Conservation (phyloP, 176 grass and related monocot species). For the Phoenix roebelenii region DNA sequence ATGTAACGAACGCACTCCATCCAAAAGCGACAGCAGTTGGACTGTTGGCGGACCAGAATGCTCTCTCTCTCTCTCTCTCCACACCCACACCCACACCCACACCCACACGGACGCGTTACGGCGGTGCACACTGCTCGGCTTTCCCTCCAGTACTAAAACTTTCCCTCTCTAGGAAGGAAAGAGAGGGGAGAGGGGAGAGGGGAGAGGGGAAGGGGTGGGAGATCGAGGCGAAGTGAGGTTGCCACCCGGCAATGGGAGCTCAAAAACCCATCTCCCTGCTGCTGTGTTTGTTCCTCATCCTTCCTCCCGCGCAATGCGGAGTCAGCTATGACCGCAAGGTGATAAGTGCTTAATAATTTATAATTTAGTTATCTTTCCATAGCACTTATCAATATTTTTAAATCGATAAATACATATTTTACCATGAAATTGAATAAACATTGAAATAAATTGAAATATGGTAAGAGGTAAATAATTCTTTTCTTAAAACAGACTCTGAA, state of each 20-base stretch:
- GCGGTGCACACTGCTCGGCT: not conserved
- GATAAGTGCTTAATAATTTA: no score
- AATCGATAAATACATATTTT: no score
- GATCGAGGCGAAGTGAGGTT: conserved; percentile 18
- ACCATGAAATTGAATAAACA: no score
- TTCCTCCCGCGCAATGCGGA: conserved; percentile 35
- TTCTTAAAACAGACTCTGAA: no score
- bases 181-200: conserved; percentile 5
- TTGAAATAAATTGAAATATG: no score
- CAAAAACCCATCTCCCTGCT: conserved; percentile 9
- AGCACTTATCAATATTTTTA: no score
- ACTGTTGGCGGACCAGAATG: conserved; percentile 21
- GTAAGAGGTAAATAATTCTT: no score
- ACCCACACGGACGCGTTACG: no score
- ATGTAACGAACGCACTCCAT: conserved; percentile 3
- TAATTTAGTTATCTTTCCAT: no score
- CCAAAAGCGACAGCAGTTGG: conserved; percentile 12
- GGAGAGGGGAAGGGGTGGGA: not conserved
- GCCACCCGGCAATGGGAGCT: conserved; percentile 13
- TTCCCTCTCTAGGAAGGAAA: not conserved
- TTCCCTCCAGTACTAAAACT: conserved; percentile 18
- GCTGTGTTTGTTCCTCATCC: conserved; percentile 9
- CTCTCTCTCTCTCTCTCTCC: not conserved
- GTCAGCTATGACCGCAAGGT: conserved; percentile 92
- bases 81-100: not conserved